Evolutionary conservation across 2,329 filamentous ascomycete genomes (phyloP).

Genomic region (Fusarium nygamai): DNA sequence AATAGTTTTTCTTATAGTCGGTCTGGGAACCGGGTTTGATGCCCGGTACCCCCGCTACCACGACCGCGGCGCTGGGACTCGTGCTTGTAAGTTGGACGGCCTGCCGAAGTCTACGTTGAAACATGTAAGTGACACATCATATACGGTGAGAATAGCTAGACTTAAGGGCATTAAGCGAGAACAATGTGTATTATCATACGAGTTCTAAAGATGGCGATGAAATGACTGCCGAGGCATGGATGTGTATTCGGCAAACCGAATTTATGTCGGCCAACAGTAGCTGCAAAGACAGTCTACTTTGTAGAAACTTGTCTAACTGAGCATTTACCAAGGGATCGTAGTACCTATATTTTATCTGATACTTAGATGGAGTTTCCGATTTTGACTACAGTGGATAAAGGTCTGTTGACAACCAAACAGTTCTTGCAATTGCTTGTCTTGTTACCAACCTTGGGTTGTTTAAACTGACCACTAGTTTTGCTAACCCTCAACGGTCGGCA

Average conservation of each 20-base stretch:
- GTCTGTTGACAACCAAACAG: background rate
- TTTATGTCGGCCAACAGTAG: background rate
- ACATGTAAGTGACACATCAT: background rate
- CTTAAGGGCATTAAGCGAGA: background rate
- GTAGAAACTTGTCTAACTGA: background rate
- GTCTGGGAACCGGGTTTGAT: background rate
- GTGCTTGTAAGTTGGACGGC: background rate
- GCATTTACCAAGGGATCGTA: background rate
- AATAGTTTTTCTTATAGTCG: background rate
- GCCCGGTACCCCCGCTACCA: conserved; percentile 18
- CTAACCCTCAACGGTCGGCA: conserved; percentile 31
- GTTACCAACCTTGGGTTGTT: background rate
- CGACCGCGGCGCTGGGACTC: conserved; percentile 18
- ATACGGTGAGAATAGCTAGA: background rate
- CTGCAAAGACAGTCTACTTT: background rate
- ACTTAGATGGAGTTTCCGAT: background rate
- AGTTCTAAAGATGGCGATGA: background rate
- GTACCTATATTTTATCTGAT: background rate
- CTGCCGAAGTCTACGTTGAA: background rate
- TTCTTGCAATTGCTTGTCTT: background rate
- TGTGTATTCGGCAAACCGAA: background rate
- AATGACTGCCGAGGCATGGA: conserved; percentile 1
- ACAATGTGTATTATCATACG: background rate
- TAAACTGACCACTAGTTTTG: background rate
- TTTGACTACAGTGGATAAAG: background rate